Percentiles rank a stretch among this genome's conserved stretches.
Conservation (phyloP, 2,329 filamentous ascomycete species). For the Trichoderma lentiforme region DNA sequence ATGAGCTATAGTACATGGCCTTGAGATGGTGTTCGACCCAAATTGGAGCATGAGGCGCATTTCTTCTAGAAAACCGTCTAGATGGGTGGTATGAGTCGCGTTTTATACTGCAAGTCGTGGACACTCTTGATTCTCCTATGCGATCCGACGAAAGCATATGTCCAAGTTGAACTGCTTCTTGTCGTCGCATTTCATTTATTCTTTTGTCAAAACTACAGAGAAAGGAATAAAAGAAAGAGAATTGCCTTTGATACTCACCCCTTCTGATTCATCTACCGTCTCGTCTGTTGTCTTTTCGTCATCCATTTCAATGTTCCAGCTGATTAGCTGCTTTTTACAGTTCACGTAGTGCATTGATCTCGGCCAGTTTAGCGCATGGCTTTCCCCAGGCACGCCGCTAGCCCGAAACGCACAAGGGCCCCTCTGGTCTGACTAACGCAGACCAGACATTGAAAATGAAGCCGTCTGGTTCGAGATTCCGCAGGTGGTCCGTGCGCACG, state of each 20-base stretch:
- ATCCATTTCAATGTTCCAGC: neutral
- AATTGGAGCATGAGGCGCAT: neutral
- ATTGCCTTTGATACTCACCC: neutral
- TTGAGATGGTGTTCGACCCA: rapidly evolving
- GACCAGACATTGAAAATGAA: neutral
- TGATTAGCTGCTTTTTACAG: neutral
- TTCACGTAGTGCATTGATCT: neutral
- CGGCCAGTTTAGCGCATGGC: neutral
- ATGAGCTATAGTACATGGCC: neutral
- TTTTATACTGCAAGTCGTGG: neutral
- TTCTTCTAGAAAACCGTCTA: neutral
- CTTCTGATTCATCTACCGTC: neutral
- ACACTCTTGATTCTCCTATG: neutral
- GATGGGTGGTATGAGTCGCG: neutral
- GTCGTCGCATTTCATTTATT: neutral
- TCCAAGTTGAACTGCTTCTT: neutral
- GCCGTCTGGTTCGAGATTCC: neutral
- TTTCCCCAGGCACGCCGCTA: constrained; percentile 1
- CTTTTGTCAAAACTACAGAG: neutral
- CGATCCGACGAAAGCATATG: neutral
- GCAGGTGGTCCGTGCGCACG: constrained; percentile 23
- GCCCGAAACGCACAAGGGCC: constrained; percentile 8
- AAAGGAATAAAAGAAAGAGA: neutral
- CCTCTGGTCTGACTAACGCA: constrained; percentile 2
- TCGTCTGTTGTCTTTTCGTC: neutral